phyloP scores from a whole-genome alignment of 805 yeast species.

The Saccharomycopsis oosterbeekiorum region DNA sequence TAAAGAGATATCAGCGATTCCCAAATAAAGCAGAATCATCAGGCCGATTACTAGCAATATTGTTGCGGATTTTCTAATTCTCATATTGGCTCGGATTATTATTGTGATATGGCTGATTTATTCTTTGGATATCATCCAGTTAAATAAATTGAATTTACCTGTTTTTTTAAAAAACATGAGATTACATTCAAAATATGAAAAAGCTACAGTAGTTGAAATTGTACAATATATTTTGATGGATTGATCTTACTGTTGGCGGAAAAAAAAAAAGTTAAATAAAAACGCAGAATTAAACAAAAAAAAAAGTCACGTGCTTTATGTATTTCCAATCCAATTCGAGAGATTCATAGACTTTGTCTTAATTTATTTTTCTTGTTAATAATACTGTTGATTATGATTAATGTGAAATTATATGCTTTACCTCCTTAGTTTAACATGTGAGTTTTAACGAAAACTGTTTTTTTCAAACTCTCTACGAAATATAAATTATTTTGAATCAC shows the following conservation, averaged over 20 bases:
- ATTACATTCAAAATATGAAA: not conserved
- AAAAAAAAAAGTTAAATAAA: not conserved
- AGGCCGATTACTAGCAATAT: not conserved
- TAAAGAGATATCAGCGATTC: slow-evolving; percentile 15
- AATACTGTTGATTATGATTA: too few species aligned
- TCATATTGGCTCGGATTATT: not conserved
- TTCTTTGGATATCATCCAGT: not conserved
- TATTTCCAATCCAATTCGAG: too few species aligned
- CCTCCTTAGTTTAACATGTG: too few species aligned
- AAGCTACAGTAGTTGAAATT: not conserved
- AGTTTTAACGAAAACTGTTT: too few species aligned
- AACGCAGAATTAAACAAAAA: not conserved
- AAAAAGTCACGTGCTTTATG: not conserved
- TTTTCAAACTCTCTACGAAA: too few species aligned
- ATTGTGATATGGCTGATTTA: not conserved
- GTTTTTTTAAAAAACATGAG: not conserved
- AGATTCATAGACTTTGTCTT: not conserved
- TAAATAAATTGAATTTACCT: not conserved
- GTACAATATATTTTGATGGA: not conserved
- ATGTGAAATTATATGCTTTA: too few species aligned
- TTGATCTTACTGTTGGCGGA: not conserved
- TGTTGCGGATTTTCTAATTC: not conserved
- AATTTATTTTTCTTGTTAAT: not conserved
- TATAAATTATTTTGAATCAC: too few species aligned
- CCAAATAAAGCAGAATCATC: slow-evolving; percentile 11